A percentile compares a stretch with the other conserved stretches of the same genome.
phyloP scores from a whole-genome alignment of 192 early-diverging fungal species.

The Coemansia sp. region DNA sequence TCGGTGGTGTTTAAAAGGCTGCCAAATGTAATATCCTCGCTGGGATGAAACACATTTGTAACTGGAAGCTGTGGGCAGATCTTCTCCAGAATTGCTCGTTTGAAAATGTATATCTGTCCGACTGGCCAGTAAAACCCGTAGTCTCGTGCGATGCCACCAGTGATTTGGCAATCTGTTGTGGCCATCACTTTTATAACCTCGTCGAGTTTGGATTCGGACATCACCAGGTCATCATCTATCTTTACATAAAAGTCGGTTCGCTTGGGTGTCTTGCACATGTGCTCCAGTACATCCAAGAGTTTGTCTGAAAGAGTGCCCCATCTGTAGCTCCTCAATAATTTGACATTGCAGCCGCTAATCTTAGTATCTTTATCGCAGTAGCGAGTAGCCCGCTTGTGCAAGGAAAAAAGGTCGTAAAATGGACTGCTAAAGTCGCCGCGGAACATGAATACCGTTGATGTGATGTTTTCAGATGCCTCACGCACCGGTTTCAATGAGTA shows the following conservation, averaged over 20 bases:
- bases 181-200: background rate
- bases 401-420: background rate
- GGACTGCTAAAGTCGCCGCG: constrained; percentile 8
- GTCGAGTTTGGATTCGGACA: constrained; percentile 8
- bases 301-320: background rate
- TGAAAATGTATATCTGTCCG: constrained; percentile 5
- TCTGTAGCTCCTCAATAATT: background rate
- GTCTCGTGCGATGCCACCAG: constrained; percentile 4
- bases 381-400: constrained; percentile 3
- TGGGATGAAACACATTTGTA: background rate
- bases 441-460: constrained; percentile 9
- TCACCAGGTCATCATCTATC: constrained; percentile 7
- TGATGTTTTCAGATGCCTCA: background rate
- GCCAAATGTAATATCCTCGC: constrained; percentile 8
- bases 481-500: background rate
- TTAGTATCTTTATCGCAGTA: constrained; percentile 6
- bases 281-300: background rate
- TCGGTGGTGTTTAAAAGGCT: background rate
- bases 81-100: background rate
- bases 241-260: constrained; percentile 11
- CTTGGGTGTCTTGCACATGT: background rate
- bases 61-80: background rate
- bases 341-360: constrained; percentile 2
- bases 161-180: constrained; percentile 2
- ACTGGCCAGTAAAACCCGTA: constrained; percentile 2